Evolutionary conservation across 2,329 filamentous ascomycete genomes (phyloP).

Genomic region (Hansfordia pulvinata): DNA sequence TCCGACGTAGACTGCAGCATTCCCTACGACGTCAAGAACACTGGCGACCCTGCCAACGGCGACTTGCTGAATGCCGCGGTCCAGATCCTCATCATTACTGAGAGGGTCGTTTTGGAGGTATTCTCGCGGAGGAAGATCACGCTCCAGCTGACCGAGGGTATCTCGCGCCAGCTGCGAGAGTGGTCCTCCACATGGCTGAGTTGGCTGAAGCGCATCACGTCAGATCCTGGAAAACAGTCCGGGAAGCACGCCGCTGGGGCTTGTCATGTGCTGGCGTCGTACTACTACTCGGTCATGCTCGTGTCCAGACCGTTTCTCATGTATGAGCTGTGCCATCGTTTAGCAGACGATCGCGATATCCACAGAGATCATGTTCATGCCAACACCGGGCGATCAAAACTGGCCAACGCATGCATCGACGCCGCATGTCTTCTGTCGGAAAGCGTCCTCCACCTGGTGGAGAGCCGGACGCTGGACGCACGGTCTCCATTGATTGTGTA

Average conservation of each 20-base stretch:
- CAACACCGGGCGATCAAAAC: slow-evolving; percentile 29
- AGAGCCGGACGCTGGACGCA: slow-evolving; percentile 25
- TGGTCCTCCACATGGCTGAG: slow-evolving; percentile 36
- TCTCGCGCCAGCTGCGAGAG: slow-evolving; percentile 35
- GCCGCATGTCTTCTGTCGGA: slow-evolving; percentile 40
- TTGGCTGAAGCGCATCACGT: slow-evolving; percentile 24
- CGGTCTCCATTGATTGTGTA: slow-evolving; percentile 36
- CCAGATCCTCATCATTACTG: slow-evolving; percentile 36
- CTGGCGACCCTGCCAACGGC: slow-evolving; percentile 15
- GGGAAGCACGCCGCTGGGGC: slow-evolving; percentile 26
- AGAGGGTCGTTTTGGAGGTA: slow-evolving; percentile 34
- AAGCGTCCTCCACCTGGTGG: slow-evolving; percentile 27
- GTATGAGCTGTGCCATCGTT: slow-evolving; percentile 34
- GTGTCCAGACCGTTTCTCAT: slow-evolving; percentile 41
- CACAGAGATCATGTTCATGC: slow-evolving; percentile 9
- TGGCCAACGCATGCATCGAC: slow-evolving; percentile 41
- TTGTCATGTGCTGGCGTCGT: slow-evolving; percentile 35
- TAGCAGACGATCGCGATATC: slow-evolving; percentile 17
- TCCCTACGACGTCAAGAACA: slow-evolving; percentile 28
- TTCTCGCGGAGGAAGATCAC: slow-evolving; percentile 40
- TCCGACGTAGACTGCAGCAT: slow-evolving; percentile 42
- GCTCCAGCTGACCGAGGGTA: slow-evolving; percentile 35
- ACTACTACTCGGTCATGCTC: slow-evolving; percentile 44
- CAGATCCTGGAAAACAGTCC: slow-evolving; percentile 8
- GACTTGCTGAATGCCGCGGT: slow-evolving; percentile 36